Conservation (phyloP, 2,329 filamentous ascomycete genomes). For the Fusarium proliferatum region DNA sequence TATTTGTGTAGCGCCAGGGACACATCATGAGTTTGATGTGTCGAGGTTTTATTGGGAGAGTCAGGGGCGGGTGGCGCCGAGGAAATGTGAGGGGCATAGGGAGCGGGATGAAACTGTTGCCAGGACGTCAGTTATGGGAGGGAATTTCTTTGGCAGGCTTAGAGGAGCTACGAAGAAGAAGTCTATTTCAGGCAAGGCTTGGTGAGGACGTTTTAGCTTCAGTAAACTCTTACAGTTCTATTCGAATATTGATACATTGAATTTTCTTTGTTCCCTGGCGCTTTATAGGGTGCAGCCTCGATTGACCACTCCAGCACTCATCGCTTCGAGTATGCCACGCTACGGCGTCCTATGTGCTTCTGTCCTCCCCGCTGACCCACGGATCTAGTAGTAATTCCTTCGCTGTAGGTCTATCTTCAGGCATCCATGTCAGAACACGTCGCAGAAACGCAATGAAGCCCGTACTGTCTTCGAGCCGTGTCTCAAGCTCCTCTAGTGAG, state of each 20-base stretch:
- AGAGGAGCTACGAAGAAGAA: conserved; percentile 24
- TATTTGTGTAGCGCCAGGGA: conserved; percentile 40
- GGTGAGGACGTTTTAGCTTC: neutral
- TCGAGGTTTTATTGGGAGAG: conserved; percentile 52
- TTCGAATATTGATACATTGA: neutral
- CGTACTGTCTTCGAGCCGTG: conserved; percentile 25
- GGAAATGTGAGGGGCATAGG: conserved; percentile 35
- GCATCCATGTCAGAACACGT: conserved; percentile 39
- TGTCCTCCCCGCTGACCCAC: conserved; percentile 24
- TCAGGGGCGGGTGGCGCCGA: conserved; percentile 44
- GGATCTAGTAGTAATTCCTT: conserved; percentile 40
- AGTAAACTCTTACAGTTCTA: neutral
- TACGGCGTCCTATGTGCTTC: neutral
- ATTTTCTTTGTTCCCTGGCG: neutral
- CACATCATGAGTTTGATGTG: conserved; percentile 47
- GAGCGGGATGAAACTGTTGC: conserved; percentile 11
- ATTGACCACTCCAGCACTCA: too few relatives aligned
- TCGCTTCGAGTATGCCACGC: rapidly evolving
- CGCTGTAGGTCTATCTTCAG: conserved; percentile 37
- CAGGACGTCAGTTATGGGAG: conserved; percentile 10
- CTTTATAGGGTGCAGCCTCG: neutral
- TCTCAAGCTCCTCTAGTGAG: conserved; percentile 36
- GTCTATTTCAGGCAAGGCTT: conserved; percentile 19
- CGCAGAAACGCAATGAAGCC: conserved; percentile 39
- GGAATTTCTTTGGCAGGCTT: conserved; percentile 19